phyloP scores from a whole-genome alignment of 2,329 filamentous ascomycete species.

The Verticillium nubilum region DNA sequence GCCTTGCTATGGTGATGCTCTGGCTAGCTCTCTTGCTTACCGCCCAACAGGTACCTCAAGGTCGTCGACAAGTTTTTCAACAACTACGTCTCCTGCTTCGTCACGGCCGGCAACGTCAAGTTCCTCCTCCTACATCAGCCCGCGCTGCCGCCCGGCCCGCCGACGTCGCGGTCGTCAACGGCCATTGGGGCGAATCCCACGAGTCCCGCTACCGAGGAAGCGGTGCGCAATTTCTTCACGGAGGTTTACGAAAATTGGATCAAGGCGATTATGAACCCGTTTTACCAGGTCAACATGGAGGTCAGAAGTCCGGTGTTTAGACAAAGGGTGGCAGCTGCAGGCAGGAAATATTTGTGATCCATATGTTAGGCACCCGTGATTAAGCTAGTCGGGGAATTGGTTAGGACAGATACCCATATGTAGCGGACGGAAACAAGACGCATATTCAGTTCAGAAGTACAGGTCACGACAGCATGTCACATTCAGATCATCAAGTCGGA shows the following conservation, averaged over 20 bases:
- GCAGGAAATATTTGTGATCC: slow-evolving; percentile 81
- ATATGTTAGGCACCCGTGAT: background rate
- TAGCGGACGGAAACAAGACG: background rate
- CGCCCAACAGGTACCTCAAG: slow-evolving; percentile 75
- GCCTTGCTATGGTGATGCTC: background rate
- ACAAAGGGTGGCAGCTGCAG: slow-evolving; percentile 74
- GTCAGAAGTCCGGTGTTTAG: slow-evolving; percentile 85
- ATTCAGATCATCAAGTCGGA: too few relatives aligned
- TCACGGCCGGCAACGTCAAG: slow-evolving; percentile 87
- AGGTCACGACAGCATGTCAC: background rate
- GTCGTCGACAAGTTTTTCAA: slow-evolving; percentile 96
- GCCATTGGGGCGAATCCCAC: slow-evolving; percentile 79
- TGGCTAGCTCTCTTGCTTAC: background rate
- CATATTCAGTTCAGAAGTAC: background rate
- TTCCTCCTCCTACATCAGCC: slow-evolving; percentile 94
- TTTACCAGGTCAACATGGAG: slow-evolving; percentile 81
- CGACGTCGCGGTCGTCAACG: slow-evolving; percentile 53
- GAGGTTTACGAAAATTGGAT: slow-evolving; percentile 97
- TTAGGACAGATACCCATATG: slow-evolving; percentile 15
- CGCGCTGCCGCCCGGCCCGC: slow-evolving; percentile 29
- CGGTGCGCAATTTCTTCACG: slow-evolving; percentile 87
- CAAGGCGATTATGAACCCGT: slow-evolving; percentile 96
- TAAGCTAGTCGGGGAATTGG: background rate
- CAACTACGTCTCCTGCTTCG: slow-evolving; percentile 90
- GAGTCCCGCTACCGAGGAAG: slow-evolving; percentile 87